phyloP scores from a whole-genome alignment of 1,284 basidiomycete species.

The Gymnopus androsaceus region DNA sequence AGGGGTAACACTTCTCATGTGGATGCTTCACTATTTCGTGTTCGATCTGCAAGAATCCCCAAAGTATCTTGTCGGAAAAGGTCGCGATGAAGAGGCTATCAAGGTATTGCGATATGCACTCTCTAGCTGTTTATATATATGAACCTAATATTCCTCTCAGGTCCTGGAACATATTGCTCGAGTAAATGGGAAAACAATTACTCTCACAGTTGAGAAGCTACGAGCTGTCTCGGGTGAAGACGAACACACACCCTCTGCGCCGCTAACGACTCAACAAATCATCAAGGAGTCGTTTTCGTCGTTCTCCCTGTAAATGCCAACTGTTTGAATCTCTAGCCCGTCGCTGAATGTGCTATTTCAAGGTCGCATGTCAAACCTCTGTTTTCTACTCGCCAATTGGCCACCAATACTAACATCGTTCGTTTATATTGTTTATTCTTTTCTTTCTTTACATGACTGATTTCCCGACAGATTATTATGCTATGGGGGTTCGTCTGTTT shows the following conservation, averaged over 20 bases:
- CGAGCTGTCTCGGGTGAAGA: conserved; percentile 34
- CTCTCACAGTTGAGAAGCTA: conserved; percentile 48
- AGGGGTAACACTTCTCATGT: conserved; percentile 46
- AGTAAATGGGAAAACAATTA: conserved; percentile 48
- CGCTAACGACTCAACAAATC: conserved; percentile 29
- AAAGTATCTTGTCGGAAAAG: conserved; percentile 59
- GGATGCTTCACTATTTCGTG: conserved; percentile 44
- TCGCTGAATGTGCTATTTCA: neutral
- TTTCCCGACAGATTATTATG: conserved; percentile 45
- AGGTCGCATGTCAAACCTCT: conserved; percentile 49
- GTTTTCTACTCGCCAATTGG: conserved; percentile 51
- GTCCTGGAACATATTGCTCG: conserved; percentile 51
- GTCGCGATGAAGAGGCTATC: conserved; percentile 58
- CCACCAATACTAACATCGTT: conserved; percentile 52
- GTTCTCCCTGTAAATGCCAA: conserved; percentile 33
- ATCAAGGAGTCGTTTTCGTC: conserved; percentile 42
- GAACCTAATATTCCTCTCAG: conserved; percentile 22
- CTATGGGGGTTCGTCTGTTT: conserved; percentile 43
- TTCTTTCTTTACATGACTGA: neutral
- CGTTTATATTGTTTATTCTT: neutral
- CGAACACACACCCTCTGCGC: conserved; percentile 16
- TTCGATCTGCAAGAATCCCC: conserved; percentile 61
- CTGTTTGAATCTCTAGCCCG: neutral
- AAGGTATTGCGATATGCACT: conserved; percentile 29
- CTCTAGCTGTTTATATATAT: neutral